phyloP scores from a whole-genome alignment of 768 basidiomycete genomes.

The Rhizopogon roseolus region DNA sequence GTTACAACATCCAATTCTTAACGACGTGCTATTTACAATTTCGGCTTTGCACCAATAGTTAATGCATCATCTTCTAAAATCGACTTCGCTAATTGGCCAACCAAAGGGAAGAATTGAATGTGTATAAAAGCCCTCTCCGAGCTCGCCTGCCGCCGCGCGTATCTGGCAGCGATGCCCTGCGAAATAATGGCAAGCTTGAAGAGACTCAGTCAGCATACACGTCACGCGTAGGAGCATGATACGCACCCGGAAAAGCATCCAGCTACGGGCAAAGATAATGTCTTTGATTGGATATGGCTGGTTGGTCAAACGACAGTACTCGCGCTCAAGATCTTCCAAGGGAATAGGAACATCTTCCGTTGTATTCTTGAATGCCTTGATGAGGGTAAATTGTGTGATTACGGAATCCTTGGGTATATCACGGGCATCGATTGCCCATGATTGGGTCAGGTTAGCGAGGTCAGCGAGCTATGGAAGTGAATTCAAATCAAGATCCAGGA shows the following conservation, averaged over 20 bases:
- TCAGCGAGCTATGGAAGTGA: conserved; percentile 64
- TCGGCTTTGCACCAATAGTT: conserved; percentile 18
- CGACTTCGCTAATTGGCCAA: conserved; percentile 59
- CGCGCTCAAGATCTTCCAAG: conserved; percentile 71
- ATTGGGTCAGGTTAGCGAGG: conserved; percentile 83
- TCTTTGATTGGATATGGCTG: conserved; percentile 72
- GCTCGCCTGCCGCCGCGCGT: conserved; percentile 82
- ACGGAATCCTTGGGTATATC: conserved; percentile 27
- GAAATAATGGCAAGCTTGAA: conserved; percentile 70
- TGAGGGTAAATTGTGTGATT: conserved; percentile 13
- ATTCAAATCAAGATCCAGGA: neutral
- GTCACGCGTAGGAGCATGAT: neutral
- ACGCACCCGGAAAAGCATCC: conserved; percentile 78
- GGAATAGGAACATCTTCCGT: conserved; percentile 53
- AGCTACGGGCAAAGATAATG: conserved; percentile 78
- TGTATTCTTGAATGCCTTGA: conserved; percentile 64
- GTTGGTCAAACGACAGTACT: conserved; percentile 66
- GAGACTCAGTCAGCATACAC: conserved; percentile 3
- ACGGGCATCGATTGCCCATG: conserved; percentile 60
- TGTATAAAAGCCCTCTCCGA: conserved; percentile 67
- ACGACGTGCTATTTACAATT: conserved; percentile 14
- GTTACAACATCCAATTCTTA: neutral
- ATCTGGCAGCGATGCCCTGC: conserved; percentile 88
- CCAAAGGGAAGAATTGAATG: conserved; percentile 43
- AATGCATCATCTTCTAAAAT: conserved; percentile 53